phyloP scores from a whole-genome alignment of 2,329 filamentous ascomycete genomes.

The Neocatenulostroma microsporum region DNA sequence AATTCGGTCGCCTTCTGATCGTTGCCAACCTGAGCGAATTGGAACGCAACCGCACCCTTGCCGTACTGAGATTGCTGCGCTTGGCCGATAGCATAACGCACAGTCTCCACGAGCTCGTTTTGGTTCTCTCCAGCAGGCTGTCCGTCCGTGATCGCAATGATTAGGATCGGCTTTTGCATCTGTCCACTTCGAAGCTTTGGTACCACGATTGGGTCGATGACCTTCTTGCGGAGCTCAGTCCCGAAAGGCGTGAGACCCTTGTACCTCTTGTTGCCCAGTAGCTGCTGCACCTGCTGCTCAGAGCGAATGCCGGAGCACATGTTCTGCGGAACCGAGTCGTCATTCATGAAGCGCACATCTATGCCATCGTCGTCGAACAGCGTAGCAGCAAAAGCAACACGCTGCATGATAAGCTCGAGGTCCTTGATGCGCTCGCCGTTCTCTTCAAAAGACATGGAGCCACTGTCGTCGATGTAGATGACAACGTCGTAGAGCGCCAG shows the following conservation, averaged over 20 bases:
- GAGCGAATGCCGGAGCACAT: constrained; percentile 48
- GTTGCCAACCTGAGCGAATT: constrained; percentile 63
- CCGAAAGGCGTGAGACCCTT: constrained; percentile 61
- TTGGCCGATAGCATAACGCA: constrained; percentile 48
- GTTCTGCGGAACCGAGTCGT: constrained; percentile 39
- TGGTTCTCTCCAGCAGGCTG: constrained; percentile 57
- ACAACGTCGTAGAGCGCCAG: constrained; percentile 55
- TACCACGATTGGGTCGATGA: constrained; percentile 55
- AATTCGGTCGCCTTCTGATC: constrained; percentile 58
- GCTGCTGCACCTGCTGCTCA: constrained; percentile 50
- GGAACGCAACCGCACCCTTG: constrained; percentile 52
- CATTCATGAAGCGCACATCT: constrained; percentile 63
- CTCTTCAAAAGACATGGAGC: constrained; percentile 63
- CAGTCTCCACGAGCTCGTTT: constrained; percentile 50
- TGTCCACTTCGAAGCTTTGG: constrained; percentile 44
- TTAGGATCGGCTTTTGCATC: constrained; percentile 55
- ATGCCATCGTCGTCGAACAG: constrained; percentile 65
- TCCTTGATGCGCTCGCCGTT: constrained; percentile 60
- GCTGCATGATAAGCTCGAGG: constrained; percentile 55
- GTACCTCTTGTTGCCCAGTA: constrained; percentile 54
- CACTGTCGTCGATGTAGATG: constrained; percentile 60
- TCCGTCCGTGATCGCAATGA: constrained; percentile 60
- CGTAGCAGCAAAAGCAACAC: constrained; percentile 56
- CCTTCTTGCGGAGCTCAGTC: constrained; percentile 54
- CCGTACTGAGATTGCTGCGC: constrained; percentile 47